Percentiles rank a stretch among this genome's conserved stretches.
Evolutionary conservation across 495 filamentous ascomycete species (phyloP).

Genomic region (Aspergillus sparsus): DNA sequence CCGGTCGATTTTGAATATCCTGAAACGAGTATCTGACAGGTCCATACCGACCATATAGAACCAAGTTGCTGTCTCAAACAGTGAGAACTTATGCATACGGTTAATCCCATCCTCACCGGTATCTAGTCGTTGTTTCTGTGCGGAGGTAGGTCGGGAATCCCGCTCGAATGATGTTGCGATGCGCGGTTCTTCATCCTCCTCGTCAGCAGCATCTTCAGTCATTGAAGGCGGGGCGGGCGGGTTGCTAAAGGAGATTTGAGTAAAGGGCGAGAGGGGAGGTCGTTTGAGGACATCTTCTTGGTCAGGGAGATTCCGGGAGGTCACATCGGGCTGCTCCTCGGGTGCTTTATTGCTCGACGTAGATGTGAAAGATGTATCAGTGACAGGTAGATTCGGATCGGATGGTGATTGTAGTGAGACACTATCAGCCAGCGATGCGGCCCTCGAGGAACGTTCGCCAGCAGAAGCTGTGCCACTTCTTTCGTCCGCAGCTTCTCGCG

Average conservation of each 20-base stretch:
- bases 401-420: slow-evolving; percentile 14
- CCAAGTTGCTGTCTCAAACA: slow-evolving; percentile 90
- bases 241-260: slow-evolving; percentile 30
- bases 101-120: slow-evolving; percentile 67
- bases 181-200: slow-evolving; percentile 45
- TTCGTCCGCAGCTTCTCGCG: slow-evolving; percentile 23
- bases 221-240: slow-evolving; percentile 26
- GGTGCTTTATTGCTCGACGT: slow-evolving; percentile 20
- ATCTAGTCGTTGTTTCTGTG: slow-evolving; percentile 55
- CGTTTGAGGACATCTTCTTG: slow-evolving; percentile 24
- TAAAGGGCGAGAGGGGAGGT: slow-evolving; percentile 25
- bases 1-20: slow-evolving; percentile 92
- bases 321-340: slow-evolving; percentile 19
- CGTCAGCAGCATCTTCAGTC: slow-evolving; percentile 33
- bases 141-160: slow-evolving; percentile 38
- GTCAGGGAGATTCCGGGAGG: slow-evolving; percentile 8
- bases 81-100: slow-evolving; percentile 92
- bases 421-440: slow-evolving; percentile 23
- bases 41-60: slow-evolving; percentile 95
- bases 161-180: slow-evolving; percentile 48
- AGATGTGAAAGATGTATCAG: slow-evolving; percentile 20
- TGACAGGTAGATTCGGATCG: slow-evolving; percentile 10
- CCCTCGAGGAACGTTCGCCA: slow-evolving; percentile 21
- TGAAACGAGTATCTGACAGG: slow-evolving; percentile 80
- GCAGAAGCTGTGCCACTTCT: slow-evolving; percentile 7